Evolutionary conservation across 2,329 filamentous ascomycete genomes (phyloP).

Genomic region (Aureobasidium melanogenum): DNA sequence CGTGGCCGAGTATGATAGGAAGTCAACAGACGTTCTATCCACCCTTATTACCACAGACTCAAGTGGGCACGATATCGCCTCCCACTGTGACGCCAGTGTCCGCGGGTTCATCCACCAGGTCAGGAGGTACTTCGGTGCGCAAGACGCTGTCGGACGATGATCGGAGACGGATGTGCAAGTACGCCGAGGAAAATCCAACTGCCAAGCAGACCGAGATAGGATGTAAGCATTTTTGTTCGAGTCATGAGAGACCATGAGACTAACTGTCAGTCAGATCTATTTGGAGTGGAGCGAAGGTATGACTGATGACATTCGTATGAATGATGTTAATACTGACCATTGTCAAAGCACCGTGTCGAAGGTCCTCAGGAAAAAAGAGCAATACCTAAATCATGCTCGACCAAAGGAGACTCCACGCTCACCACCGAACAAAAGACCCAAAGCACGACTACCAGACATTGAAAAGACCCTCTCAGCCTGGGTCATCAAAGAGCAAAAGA

Average conservation of each 20-base stretch:
- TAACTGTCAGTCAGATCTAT: conserved; percentile 51
- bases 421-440: conserved; percentile 47
- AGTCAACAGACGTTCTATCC: conserved; percentile 57
- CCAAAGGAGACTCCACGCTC: conserved; percentile 2
- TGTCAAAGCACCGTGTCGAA: conserved; percentile 87
- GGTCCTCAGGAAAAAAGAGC: conserved; percentile 87
- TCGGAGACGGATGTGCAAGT: conserved; percentile 85
- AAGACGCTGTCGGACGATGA: conserved; percentile 85
- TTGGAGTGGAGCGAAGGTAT: conserved; percentile 96
- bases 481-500: conserved; percentile 70
- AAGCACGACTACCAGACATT: conserved; percentile 82
- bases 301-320: conserved; percentile 13
- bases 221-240: conserved; percentile 41
- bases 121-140: conserved; percentile 26
- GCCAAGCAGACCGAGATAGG: conserved; percentile 96
- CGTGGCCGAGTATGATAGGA: conserved; percentile 78
- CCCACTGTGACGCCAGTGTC: conserved; percentile 46
- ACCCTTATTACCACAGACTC: conserved; percentile 49
- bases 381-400: conserved; percentile 62
- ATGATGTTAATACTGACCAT: conserved; percentile 13
- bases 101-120: conserved; percentile 34
- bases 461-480: conserved; percentile 84
- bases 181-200: conserved; percentile 79
- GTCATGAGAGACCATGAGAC: not conserved
- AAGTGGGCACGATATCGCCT: conserved; percentile 36